Evolutionary conservation across 305 asterid species (phyloP).

Genomic region (Plantago coronopus): DNA sequence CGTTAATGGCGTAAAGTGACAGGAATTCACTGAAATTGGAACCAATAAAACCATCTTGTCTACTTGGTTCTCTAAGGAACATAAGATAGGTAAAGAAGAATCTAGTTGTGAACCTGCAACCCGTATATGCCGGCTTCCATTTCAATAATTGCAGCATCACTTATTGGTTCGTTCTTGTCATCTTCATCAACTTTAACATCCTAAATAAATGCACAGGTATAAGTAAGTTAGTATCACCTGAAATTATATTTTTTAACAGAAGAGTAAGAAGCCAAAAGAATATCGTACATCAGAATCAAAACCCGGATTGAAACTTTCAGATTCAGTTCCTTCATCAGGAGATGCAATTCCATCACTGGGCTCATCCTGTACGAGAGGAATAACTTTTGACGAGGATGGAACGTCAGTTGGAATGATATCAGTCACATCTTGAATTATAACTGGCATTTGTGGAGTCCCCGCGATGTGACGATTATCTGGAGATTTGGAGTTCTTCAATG

Average conservation of each 20-base stretch:
- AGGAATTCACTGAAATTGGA: too few relatives aligned
- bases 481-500: background rate
- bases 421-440: slow-evolving; percentile 53
- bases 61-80: background rate
- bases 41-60: background rate
- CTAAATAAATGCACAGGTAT: slow-evolving; percentile 40
- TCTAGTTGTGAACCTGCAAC: slow-evolving; percentile 59
- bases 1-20: too few relatives aligned
- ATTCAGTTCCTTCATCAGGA: slow-evolving; percentile 42
- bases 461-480: slow-evolving; percentile 25
- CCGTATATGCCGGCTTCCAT: slow-evolving; percentile 77
- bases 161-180: slow-evolving; percentile 33
- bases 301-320: slow-evolving; percentile 37
- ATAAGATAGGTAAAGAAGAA: background rate
- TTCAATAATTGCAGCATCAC: slow-evolving; percentile 63
- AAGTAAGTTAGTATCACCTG: slow-evolving; percentile 20
- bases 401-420: slow-evolving; percentile 32
- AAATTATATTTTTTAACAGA: slow-evolving; percentile 12
- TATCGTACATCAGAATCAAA: slow-evolving; percentile 51
- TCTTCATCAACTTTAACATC: slow-evolving; percentile 39
- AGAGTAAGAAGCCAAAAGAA: slow-evolving; percentile 21
- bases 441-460: slow-evolving; percentile 27
- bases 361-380: slow-evolving; percentile 42
- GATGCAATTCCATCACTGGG: slow-evolving; percentile 40
- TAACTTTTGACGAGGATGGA: slow-evolving; percentile 27